phyloP scores from a whole-genome alignment of 2,329 filamentous ascomycete genomes.

The Neofusicoccum parvum region DNA sequence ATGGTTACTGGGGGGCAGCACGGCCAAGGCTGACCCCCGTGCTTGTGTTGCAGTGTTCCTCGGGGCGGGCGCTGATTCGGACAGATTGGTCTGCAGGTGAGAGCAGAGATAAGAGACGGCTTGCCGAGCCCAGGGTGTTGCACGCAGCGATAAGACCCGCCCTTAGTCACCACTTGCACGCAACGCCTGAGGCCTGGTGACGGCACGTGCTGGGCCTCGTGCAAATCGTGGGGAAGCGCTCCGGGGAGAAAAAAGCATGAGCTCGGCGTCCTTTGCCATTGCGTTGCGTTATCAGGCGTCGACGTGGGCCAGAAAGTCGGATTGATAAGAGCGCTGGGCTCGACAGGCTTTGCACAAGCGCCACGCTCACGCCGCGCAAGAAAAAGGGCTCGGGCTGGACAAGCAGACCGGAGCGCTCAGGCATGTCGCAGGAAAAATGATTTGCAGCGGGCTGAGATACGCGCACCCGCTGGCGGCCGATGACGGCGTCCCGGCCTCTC shows the following conservation, averaged over 20 bases:
- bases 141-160: background rate
- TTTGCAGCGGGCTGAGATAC: background rate
- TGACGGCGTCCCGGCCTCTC: background rate
- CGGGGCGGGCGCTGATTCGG: conserved; percentile 5
- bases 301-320: too few species aligned
- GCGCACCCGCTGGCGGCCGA: background rate
- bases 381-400: background rate
- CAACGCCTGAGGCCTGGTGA: background rate
- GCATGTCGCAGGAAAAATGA: too few species aligned
- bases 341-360: too few species aligned
- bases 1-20: background rate
- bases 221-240: background rate
- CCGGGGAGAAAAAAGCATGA: background rate
- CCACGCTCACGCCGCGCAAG: background rate
- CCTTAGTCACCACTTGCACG: conserved; percentile 1
- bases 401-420: too few species aligned
- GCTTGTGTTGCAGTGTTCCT: background rate
- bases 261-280: background rate
- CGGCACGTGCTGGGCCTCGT: background rate
- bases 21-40: background rate
- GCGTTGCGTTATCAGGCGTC: too few species aligned
- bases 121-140: background rate
- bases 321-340: too few species aligned
- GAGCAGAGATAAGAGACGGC: conserved; percentile 6
- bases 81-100: background rate